These are phyloP conservation scores for Asterochloris erici DNA, from an alignment of 139 green algal species.

Conservation along the genomic window DNA sequence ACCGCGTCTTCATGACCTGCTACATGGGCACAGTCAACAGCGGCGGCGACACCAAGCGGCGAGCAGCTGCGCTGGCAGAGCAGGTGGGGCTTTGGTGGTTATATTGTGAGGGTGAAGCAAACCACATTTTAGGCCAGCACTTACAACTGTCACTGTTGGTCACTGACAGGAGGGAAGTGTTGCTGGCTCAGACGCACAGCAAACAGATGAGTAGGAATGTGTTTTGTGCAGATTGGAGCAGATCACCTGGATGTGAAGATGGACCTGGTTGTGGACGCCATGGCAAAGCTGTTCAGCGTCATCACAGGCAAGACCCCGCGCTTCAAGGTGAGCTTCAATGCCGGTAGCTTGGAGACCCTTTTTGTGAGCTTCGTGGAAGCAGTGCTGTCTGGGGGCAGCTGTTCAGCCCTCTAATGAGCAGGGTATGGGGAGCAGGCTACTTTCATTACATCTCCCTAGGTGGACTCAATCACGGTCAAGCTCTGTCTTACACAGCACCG, in stretches of 20 bases:
- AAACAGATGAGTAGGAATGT: background rate
- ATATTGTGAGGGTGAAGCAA: too few species aligned
- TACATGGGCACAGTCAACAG: conserved; percentile 97
- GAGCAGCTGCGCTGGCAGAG: conserved; percentile 42
- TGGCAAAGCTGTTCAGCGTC: conserved; percentile 66
- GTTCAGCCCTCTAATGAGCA: too few species aligned
- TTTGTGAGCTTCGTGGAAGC: too few species aligned
- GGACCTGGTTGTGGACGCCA: conserved; percentile 67
- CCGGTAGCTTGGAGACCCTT: too few species aligned
- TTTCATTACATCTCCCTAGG: too few species aligned
- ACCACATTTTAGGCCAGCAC: background rate
- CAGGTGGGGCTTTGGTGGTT: conserved; percentile 8
- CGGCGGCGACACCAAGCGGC: conserved; percentile 54
- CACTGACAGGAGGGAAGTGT: too few species aligned
- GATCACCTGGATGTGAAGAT: conserved; percentile 86
- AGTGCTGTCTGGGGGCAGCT: too few species aligned
- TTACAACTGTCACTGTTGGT: too few species aligned
- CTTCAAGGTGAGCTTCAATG: conserved; percentile 55
- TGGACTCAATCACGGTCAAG: too few species aligned
- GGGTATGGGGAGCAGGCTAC: too few species aligned
- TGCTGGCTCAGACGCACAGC: too few species aligned
- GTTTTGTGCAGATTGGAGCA: conserved; percentile 64
- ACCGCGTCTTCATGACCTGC: conserved; percentile 78
- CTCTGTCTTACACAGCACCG: too few species aligned
- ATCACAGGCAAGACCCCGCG: conserved; percentile 72